Conservation (phyloP, 148 eudicot genomes). For the Camellia granthamiana region DNA sequence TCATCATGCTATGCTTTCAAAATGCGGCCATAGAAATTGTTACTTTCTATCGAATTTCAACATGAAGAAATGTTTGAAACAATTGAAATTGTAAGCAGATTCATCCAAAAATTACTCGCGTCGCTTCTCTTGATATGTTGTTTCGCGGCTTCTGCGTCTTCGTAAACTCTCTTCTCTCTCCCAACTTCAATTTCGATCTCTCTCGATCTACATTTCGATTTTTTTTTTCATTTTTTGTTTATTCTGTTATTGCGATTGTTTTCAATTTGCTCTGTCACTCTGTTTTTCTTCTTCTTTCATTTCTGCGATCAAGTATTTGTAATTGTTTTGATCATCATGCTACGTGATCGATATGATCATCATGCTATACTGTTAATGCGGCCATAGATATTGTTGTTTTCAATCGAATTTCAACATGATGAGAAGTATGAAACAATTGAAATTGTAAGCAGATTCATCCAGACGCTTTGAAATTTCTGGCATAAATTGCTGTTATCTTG, state of each 20-base stretch:
- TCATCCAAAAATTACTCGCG: not conserved
- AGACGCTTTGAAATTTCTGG: not conserved
- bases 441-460: not conserved
- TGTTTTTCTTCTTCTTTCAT: not conserved
- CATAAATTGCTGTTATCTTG: no score
- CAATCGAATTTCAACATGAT: not conserved
- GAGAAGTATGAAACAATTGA: not conserved
- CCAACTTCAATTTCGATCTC: not conserved
- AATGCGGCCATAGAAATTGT: no score
- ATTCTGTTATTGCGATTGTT: not conserved
- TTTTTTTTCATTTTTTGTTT: not conserved
- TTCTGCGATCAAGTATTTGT: not conserved
- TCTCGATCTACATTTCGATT: not conserved
- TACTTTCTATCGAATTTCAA: no score
- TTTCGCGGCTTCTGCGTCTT: constrained; percentile 24
- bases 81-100: no score
- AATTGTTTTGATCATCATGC: not conserved
- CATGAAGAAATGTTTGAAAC: no score
- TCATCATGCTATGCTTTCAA: no score
- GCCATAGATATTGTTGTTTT: not conserved
- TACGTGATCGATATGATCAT: no score
- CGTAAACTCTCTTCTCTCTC: not conserved
- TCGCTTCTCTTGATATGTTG: constrained; percentile 14
- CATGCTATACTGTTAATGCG: not conserved
- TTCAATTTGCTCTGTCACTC: not conserved